Conservation (phyloP, 169 alveolate genomes). For the Cryptosporidium felis region DNA sequence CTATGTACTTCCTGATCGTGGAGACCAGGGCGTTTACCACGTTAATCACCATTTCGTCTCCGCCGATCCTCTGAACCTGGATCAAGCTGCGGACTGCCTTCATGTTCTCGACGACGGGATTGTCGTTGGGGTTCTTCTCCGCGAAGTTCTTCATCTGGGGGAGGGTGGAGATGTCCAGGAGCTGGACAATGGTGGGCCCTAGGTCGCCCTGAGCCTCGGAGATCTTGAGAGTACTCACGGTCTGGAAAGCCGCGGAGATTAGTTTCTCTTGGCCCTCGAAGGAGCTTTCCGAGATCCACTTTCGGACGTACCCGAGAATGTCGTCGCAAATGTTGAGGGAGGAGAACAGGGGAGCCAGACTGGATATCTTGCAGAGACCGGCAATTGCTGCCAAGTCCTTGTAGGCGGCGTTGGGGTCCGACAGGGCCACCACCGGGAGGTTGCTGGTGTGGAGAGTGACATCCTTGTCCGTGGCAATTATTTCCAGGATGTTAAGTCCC, state of each 20-base stretch:
- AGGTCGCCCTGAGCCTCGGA: slow-evolving; percentile 46
- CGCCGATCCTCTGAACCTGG: slow-evolving; percentile 40
- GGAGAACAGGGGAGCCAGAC: slow-evolving; percentile 41
- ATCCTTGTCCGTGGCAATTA: slow-evolving; percentile 87
- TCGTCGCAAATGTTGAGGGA: slow-evolving; percentile 41
- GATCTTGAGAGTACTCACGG: slow-evolving; percentile 25
- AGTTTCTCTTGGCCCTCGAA: slow-evolving; percentile 59
- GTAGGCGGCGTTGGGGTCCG: slow-evolving; percentile 85
- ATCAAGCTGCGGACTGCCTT: slow-evolving; percentile 51
- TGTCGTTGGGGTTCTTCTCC: slow-evolving; percentile 46
- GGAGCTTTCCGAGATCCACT: slow-evolving; percentile 67
- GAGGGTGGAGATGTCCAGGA: slow-evolving; percentile 29
- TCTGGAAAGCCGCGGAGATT: slow-evolving; percentile 62
- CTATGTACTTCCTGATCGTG: slow-evolving; percentile 58
- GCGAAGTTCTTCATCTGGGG: slow-evolving; percentile 68
- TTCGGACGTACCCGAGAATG: slow-evolving; percentile 36
- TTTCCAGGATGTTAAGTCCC: slow-evolving; percentile 84
- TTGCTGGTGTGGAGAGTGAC: slow-evolving; percentile 82
- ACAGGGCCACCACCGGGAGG: slow-evolving; percentile 79
- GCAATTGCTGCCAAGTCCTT: slow-evolving; percentile 88
- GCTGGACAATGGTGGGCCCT: slow-evolving; percentile 58
- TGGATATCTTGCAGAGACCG: slow-evolving; percentile 83
- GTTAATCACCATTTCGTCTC: slow-evolving; percentile 10
- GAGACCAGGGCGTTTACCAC: slow-evolving; percentile 60
- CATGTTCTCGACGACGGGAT: slow-evolving; percentile 68